Evolutionary conservation across 2,329 filamentous ascomycete species (phyloP).

Genomic region (Beauveria sp.): DNA sequence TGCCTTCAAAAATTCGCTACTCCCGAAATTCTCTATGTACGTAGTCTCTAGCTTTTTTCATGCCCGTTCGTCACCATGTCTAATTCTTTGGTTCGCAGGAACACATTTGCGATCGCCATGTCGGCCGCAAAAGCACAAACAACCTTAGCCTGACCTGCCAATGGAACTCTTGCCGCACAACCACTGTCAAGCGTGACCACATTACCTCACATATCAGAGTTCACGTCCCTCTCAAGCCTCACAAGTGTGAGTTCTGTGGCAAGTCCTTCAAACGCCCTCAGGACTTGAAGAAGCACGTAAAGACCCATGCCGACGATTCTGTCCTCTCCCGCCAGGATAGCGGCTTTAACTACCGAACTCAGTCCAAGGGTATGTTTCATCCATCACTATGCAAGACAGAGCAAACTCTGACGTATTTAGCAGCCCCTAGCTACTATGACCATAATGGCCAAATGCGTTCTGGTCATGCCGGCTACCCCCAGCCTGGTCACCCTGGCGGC

Average conservation of each 20-base stretch:
- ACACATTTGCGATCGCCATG: constrained; percentile 96
- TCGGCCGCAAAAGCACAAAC: constrained; percentile 98
- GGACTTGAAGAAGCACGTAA: constrained; percentile 98
- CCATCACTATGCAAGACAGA: too few relatives aligned
- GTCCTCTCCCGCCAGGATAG: constrained; percentile 54
- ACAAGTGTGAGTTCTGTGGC: constrained; percentile 97
- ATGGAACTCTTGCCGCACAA: constrained; percentile 93
- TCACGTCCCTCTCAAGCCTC: constrained; percentile 96
- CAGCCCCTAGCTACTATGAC: constrained; percentile 52
- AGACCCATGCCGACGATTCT: constrained; percentile 95
- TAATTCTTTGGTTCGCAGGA: constrained; percentile 49
- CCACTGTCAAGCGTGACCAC: constrained; percentile 96
- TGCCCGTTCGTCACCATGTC: background rate
- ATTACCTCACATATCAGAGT: constrained; percentile 99
- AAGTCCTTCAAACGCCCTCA: constrained; percentile 99
- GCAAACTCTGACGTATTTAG: background rate
- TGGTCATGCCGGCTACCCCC: constrained; percentile 46
- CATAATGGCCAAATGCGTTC: constrained; percentile 57
- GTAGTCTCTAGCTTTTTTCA: constrained; percentile 15
- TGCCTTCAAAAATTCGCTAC: constrained; percentile 52
- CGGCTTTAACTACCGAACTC: constrained; percentile 48
- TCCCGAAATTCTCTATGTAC: constrained; percentile 54
- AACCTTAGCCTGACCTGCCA: constrained; percentile 96
- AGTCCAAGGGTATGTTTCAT: constrained; percentile 39
- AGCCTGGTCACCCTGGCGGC: constrained; percentile 41